Percentiles rank a stretch among this genome's conserved stretches.
Evolutionary conservation across 2,329 filamentous ascomycete species (phyloP).

Genomic region (Penicillium thymicola): DNA sequence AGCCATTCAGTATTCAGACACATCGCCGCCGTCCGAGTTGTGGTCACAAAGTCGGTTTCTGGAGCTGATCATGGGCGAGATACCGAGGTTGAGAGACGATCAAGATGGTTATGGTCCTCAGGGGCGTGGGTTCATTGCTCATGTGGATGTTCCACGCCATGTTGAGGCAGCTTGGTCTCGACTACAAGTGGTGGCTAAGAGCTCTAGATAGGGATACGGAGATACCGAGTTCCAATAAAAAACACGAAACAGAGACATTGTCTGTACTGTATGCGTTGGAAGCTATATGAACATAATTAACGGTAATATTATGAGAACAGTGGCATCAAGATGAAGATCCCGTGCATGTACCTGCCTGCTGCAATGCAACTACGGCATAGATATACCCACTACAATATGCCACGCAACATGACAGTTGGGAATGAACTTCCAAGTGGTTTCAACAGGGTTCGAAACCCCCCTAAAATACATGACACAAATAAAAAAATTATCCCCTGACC

Average conservation of each 20-base stretch:
- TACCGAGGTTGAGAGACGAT: conserved; percentile 45
- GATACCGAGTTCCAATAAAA: background rate
- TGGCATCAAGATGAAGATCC: background rate
- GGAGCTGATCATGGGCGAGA: conserved; percentile 44
- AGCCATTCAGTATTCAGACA: conserved; percentile 7
- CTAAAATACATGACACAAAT: background rate
- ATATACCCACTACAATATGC: background rate
- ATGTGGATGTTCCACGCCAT: conserved; percentile 42
- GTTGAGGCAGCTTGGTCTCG: conserved; percentile 37
- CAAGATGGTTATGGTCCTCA: conserved; percentile 44
- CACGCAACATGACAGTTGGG: background rate
- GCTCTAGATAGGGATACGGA: background rate
- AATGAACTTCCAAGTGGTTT: background rate
- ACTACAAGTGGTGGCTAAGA: conserved; percentile 1
- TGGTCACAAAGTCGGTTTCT: conserved; percentile 43
- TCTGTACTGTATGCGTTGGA: background rate
- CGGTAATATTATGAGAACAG: background rate
- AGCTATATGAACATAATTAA: background rate
- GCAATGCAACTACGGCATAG: background rate
- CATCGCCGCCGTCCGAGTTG: conserved; percentile 19
- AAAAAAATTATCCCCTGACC: conserved; percentile 2
- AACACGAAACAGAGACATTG: background rate
- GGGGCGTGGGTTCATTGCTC: conserved; percentile 44
- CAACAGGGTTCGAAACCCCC: background rate
- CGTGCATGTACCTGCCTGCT: background rate